Conservation (phyloP, 2,329 filamentous ascomycete species). For the Hypoxylon sp. region DNA sequence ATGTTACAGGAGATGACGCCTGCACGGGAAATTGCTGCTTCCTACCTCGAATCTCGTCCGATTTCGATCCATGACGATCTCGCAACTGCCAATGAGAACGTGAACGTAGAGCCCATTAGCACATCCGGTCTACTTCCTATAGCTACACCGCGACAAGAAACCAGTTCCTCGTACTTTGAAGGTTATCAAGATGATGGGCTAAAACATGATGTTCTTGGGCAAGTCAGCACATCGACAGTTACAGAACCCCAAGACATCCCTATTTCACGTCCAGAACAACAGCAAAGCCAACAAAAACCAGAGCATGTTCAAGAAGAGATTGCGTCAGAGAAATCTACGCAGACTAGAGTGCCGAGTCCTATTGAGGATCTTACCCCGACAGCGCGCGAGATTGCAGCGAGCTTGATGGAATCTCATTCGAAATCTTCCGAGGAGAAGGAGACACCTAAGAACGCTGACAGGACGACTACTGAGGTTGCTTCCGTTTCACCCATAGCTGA, state of each 20-base stretch:
- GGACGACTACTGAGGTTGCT: slow-evolving; percentile 29
- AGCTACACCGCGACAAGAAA: slow-evolving; percentile 31
- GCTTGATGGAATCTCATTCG: slow-evolving; percentile 33
- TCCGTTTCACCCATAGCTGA: slow-evolving; percentile 48
- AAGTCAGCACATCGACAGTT: not conserved
- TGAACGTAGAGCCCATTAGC: not conserved
- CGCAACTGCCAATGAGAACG: slow-evolving; percentile 3
- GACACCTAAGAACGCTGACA: slow-evolving; percentile 11
- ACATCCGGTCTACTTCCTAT: slow-evolving; percentile 24
- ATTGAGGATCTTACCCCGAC: slow-evolving; percentile 17
- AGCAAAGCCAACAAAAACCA: slow-evolving; percentile 2
- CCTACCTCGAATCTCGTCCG: slow-evolving; percentile 31
- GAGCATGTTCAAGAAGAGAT: slow-evolving; percentile 6
- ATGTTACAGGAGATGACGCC: slow-evolving; percentile 18
- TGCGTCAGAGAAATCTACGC: not conserved
- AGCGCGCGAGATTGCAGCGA: slow-evolving; percentile 39
- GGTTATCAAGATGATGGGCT: slow-evolving; percentile 13
- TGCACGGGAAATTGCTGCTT: slow-evolving; percentile 34
- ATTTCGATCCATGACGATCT: slow-evolving; percentile 1
- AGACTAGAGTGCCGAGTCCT: slow-evolving; percentile 9
- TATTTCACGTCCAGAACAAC: slow-evolving; percentile 15
- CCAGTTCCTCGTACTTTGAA: slow-evolving; percentile 34
- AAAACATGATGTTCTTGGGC: not conserved
- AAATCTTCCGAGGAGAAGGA: slow-evolving; percentile 25
- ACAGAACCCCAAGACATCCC: slow-evolving; percentile 7